Base-by-base conservation (phyloP, 202 grass and related monocot species). In the Musa balbisiana region DNA sequence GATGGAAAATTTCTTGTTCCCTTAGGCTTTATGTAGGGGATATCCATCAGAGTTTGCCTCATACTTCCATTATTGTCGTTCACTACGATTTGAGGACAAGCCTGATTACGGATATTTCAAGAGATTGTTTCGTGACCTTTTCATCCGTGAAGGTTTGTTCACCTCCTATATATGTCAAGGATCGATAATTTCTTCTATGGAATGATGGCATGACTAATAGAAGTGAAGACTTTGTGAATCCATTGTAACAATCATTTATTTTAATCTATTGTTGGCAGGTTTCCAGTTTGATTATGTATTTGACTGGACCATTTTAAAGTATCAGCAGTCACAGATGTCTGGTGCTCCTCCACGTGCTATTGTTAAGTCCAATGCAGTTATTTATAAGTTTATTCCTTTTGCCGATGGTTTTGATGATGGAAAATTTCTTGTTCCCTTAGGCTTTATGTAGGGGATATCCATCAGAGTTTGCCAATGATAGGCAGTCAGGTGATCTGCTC, bases 241-340 rank as follows among this genome's bases (percentile, higher is more conserved):
- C 33, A 43, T 43, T 43, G 33, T 43, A 43, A 43, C 33, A 43
- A 43, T 43, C 33, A 27, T 43, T 43, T 43, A 8, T 6, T 43
- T 43, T 43, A 43, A 43, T 43, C 33, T 73, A 11, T 72, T 8
- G 1, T 73, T 23, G 88, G 56, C 80, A 96, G 92, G 92, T 75
- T 97, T 97, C 87, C 93, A 97, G 81, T 97, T 97, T 82, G 93
- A 97, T 68, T 97, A 97, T 79, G 93, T 97, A n/a, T 97, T 97
- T 84, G 93, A 97, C 81, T 97, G 93, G 93, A 97, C 93, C 53
- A 97, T 97, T 83, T 73, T 97, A 70, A 97, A 93, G 84, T 97
- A 97, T 74, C 93, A 97, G 75, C 90, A 97, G 76, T 91, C 93
- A 73, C 93, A 97, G 71, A 97, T 93, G 79, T 84, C 90, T 70